These are phyloP conservation scores for Lachnellula occidentalis DNA, from an alignment of 2,329 filamentous ascomycete species.

Conservation along the genomic window DNA sequence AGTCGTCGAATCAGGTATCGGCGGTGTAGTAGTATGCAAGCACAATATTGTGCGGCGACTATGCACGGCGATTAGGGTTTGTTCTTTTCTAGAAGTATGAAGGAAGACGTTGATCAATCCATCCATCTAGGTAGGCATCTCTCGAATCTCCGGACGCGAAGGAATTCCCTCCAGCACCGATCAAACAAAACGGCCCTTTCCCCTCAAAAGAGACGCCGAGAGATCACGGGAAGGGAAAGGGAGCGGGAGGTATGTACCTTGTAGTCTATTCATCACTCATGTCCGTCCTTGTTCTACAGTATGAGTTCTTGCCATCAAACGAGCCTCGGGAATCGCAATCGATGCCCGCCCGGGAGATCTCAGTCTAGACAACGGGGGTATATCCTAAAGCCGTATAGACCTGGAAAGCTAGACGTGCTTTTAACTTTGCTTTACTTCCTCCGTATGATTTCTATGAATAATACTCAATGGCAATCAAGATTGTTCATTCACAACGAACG, in stretches of 20 bases:
- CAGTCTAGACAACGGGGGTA: slow-evolving; percentile 3
- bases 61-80: not conserved
- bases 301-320: not conserved
- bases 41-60: not conserved
- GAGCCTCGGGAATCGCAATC: no score
- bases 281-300: no score
- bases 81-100: no score
- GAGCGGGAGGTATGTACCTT: not conserved
- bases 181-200: not conserved
- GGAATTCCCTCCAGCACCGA: not conserved
- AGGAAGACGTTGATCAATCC: not conserved
- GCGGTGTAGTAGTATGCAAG: slow-evolving; percentile 1
- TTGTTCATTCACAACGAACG: not conserved
- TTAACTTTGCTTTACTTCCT: no score
- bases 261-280: not conserved
- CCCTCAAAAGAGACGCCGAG: not conserved
- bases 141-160: no score
- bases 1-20: slow-evolving; percentile 14
- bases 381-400: slow-evolving; percentile 10
- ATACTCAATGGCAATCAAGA: not conserved
- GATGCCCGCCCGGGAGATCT: not conserved
- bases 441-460: not conserved
- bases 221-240: not conserved
- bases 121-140: not conserved
- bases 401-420: not conserved